Base-by-base conservation (phyloP, 371 early-diverging fungal species). In the Lichtheimia ornata region DNA sequence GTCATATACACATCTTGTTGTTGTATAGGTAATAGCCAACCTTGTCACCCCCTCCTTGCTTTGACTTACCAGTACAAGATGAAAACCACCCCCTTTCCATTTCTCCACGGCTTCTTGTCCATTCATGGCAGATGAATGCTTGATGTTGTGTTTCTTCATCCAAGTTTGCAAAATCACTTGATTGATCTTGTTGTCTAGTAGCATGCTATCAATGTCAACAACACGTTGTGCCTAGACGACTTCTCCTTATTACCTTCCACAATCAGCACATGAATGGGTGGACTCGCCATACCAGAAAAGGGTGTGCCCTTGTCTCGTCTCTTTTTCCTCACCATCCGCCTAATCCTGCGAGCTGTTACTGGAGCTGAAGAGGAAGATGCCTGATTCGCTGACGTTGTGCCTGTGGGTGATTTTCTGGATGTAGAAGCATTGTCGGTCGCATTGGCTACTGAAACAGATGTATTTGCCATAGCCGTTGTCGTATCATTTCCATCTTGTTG, bases 51-150 rank as follows among this genome's bases (percentile, higher is more conserved):
- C 24, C 7, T 5, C 24, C 7, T 9, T 15, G 7, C 22, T 52
- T n/a, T 30, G 3, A 53, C 81, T 74, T 82, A 89, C 89, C 76
- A 92, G 64, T 18, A 92, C 85, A 42, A 92, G 66, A 69, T 92
- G 92, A 65, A 88, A 92, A 13, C 83, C 83, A 11, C 87, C 88
- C 20, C 71, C 66, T 53, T 80, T 75, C 86, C 88, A 91, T 65
- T 86, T 88, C 22, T 87, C 83, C 25, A 93, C 87, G 9, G 93
- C 93, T 63, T 90, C 88, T 61, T 78, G 73, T 45, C 93, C 93
- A 67, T 93, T 85, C 45, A 76, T 79, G 5, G 91, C 93, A n/a
- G 87, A 84, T 14, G 86, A 81, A 60, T 83, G 86, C 50, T 80
- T 83, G 59, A 92, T 89, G n/a, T 84, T 86, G 25, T 86, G 85